Evolutionary conservation across 192 early-diverging fungal species (phyloP), one percentile per base, ranked within the genome.

Genomic region (Backusella sp.): DNA sequence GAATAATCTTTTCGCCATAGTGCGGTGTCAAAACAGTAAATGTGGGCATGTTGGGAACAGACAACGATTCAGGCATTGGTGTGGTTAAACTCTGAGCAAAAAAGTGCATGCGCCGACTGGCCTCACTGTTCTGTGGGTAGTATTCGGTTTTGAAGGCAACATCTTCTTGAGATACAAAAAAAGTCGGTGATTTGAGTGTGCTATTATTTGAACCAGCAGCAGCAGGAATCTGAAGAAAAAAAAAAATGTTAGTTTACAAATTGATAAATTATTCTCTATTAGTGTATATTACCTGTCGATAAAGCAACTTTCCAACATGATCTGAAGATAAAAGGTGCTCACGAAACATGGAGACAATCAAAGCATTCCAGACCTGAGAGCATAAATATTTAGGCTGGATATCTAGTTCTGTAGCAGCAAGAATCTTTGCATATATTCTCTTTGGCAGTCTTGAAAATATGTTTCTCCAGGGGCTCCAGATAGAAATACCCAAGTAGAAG

Each of bases 1-100:
- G 85, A 42, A 96, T 84, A 30, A 94, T 93, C 85, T 96, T 95
- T 78, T 96, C 94, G 49, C 87, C 88, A 80, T 94, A 96, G 75
- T 96, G 94, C 28, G 94, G 94, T 1, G 91, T 92, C 70, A 96
- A 77, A 7, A 96, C 94, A 0, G 94, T 94, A 44, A 96, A 96
- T 1, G 92, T 91, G 3, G 94, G 94, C 92, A 94, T 96, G 68
- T 93, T 89, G 39, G 89, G 88, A 9, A 96, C 90, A 0, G 94
- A 91, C 14, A 94, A 83, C 0, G 94, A 90, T 76, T 92, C 90
- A 9, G 93, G 94, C 66, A 96, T 91, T 2, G 92, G 85, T 6
- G 91, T 94, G 34, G 94, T 89, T 80, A 96, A 82, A 70, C 92
- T 94, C 80, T 95, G 91, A 1, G 93, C 92, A 86, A 96, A 94